Evolutionary conservation across 768 basidiomycete genomes (phyloP).

Genomic region (Pleurotus pulmonarius): DNA sequence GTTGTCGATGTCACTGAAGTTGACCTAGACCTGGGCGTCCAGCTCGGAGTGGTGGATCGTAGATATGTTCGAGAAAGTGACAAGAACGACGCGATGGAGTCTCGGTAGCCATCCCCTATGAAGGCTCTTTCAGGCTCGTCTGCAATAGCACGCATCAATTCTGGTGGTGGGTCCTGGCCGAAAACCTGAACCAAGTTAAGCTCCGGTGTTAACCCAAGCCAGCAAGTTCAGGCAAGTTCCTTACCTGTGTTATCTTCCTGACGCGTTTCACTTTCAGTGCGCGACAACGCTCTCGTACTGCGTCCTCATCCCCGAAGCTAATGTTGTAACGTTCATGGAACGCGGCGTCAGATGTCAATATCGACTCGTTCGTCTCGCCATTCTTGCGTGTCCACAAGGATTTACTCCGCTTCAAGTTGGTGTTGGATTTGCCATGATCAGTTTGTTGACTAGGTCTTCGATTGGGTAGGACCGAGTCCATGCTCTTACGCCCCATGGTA

Average conservation of each 20-base stretch:
- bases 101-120: slow-evolving; percentile 9
- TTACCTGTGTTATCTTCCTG: slow-evolving; percentile 49
- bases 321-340: slow-evolving; percentile 19
- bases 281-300: slow-evolving; percentile 30
- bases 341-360: not conserved
- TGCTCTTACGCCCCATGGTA: not conserved
- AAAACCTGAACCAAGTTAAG: slow-evolving; percentile 33
- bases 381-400: slow-evolving; percentile 23
- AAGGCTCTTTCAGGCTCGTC: slow-evolving; percentile 15
- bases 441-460: not conserved
- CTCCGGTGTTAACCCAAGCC: not conserved
- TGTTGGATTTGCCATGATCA: not conserved
- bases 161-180: slow-evolving; percentile 43
- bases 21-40: slow-evolving; percentile 9
- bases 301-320: slow-evolving; percentile 16
- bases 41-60: not conserved
- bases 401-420: slow-evolving; percentile 21
- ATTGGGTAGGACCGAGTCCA: slow-evolving; percentile 3
- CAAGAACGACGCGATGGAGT: slow-evolving; percentile 18
- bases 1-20: slow-evolving; percentile 10
- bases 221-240: slow-evolving; percentile 3
- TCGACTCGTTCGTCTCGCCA: not conserved
- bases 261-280: slow-evolving; percentile 40
- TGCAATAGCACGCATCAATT: slow-evolving; percentile 31
- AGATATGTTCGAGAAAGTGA: slow-evolving; percentile 7